phyloP scores from a whole-genome alignment of 805 yeast species.

The Cyberlindnera lachancei region DNA sequence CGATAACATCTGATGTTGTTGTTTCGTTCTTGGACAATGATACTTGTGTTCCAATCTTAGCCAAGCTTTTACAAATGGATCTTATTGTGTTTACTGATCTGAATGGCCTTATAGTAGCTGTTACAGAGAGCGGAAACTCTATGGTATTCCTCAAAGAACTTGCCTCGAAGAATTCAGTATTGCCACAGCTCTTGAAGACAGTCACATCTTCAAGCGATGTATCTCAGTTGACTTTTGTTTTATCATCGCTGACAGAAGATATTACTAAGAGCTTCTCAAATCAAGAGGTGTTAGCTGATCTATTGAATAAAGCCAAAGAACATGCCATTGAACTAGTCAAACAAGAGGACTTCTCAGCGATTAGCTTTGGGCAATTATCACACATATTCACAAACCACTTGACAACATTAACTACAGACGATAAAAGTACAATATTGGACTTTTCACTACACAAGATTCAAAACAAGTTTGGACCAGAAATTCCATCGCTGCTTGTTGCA shows the following conservation, averaged over 20 bases:
- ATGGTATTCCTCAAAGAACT: conserved; percentile 14
- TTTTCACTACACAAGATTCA: conserved; percentile 21
- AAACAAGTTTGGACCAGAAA: conserved; percentile 25
- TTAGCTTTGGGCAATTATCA: conserved; percentile 25
- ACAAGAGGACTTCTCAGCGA: conserved; percentile 25
- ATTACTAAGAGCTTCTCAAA: not conserved
- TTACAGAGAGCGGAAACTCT: conserved; percentile 5
- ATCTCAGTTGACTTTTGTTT: conserved; percentile 7
- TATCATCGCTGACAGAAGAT: conserved; percentile 7
- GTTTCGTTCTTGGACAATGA: not conserved
- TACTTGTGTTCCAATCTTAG: conserved; percentile 3
- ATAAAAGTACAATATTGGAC: conserved; percentile 19
- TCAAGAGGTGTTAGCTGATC: not conserved
- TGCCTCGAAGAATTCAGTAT: conserved; percentile 2
- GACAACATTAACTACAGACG: conserved; percentile 12
- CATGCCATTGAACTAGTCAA: conserved; percentile 14
- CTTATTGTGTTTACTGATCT: conserved; percentile 15
- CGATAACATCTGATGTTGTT: conserved; percentile 8
- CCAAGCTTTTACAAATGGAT: conserved; percentile 7
- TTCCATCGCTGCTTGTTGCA: conserved; percentile 20
- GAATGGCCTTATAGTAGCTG: conserved; percentile 3
- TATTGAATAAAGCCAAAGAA: conserved; percentile 5
- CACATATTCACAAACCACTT: conserved; percentile 16
- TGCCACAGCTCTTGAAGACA: conserved; percentile 8
- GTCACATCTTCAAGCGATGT: conserved; percentile 3